Evolutionary conservation across 164 flowering plant species (phyloP).

Genomic region (Sedum album): DNA sequence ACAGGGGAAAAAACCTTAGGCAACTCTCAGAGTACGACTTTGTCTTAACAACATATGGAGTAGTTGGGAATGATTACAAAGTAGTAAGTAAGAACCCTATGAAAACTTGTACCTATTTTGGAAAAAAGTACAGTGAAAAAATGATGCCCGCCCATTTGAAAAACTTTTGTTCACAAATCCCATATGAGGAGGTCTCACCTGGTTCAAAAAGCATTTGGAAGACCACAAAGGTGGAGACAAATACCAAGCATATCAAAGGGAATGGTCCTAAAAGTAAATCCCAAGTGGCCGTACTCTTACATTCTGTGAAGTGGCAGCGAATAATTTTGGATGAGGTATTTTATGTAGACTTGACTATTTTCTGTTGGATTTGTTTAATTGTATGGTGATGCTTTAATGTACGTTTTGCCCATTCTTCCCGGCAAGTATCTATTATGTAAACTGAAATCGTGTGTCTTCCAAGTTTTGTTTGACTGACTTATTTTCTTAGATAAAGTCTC

Average conservation of each 20-base stretch:
- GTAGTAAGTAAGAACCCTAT: too few species aligned
- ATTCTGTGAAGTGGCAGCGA: conserved; percentile 76
- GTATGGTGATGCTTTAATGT: too few species aligned
- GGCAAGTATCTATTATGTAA: too few species aligned
- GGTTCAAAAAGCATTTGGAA: conserved; percentile 6
- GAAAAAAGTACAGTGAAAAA: conserved; percentile 33
- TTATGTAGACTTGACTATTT: conserved; percentile 1
- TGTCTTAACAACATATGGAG: conserved; percentile 79
- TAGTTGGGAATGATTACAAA: conserved; percentile 50
- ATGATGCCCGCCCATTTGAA: background rate
- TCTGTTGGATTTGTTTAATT: too few species aligned
- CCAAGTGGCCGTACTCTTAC: conserved; percentile 38
- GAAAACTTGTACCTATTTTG: too few species aligned
- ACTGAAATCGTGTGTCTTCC: too few species aligned
- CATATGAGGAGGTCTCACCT: conserved; percentile 7
- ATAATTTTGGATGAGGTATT: conserved; percentile 90
- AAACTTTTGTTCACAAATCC: conserved; percentile 3
- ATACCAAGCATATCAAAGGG: conserved; percentile 9
- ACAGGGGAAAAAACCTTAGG: conserved; percentile 32
- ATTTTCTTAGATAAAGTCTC: too few species aligned
- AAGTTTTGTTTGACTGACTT: too few species aligned
- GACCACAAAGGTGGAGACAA: conserved; percentile 13
- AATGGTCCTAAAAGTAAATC: conserved; percentile 11
- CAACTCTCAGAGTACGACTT: conserved; percentile 66
- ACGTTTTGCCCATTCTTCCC: too few species aligned